Evolutionary conservation across 2,329 filamentous ascomycete species (phyloP).

Genomic region (Epichloe elymi): DNA sequence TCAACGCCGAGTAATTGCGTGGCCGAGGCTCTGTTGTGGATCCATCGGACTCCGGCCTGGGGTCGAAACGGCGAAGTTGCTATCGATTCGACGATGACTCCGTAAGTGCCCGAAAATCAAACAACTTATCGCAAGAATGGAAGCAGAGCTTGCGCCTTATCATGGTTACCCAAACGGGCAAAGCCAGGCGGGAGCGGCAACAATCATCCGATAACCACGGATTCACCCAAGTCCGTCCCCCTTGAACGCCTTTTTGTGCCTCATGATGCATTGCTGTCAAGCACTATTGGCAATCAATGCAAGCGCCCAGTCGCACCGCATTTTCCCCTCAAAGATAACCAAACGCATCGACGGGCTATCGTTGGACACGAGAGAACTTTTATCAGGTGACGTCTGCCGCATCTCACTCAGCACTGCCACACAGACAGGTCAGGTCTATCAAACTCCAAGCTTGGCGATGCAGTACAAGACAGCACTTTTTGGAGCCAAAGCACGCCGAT

Average conservation of each 20-base stretch:
- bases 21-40: too few relatives aligned
- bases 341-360: not conserved
- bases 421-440: not conserved
- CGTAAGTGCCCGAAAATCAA: too few relatives aligned
- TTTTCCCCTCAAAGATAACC: not conserved
- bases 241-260: not conserved
- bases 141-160: too few relatives aligned
- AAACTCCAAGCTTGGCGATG: not conserved
- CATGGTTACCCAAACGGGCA: too few relatives aligned
- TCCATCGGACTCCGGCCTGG: too few relatives aligned
- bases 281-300: not conserved
- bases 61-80: too few relatives aligned
- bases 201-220: not conserved
- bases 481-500: too few relatives aligned
- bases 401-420: slow-evolving; percentile 1
- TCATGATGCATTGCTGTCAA: not conserved
- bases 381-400: not conserved
- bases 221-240: not conserved
- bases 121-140: too few relatives aligned
- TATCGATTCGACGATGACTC: too few relatives aligned
- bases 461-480: too few relatives aligned
- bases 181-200: not conserved
- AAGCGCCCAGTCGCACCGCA: not conserved
- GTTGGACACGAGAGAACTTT: not conserved
- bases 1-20: too few relatives aligned